These are phyloP conservation scores for Cutaneotrichosporon mucoides DNA, from an alignment of 1,284 basidiomycete species.

Conservation along the genomic window DNA sequence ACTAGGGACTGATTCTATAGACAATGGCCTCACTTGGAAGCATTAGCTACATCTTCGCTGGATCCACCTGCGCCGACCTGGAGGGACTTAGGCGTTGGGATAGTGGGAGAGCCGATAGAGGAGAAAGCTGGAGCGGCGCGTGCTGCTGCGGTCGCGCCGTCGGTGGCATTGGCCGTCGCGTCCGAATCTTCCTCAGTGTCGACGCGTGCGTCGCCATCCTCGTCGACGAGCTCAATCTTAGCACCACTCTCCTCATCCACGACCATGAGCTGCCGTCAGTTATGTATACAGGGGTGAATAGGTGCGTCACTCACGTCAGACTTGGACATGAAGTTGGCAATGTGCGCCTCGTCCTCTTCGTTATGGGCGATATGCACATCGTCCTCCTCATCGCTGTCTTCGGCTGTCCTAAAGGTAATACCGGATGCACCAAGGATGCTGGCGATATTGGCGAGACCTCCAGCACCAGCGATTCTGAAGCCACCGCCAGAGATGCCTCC, in stretches of 20 bases:
- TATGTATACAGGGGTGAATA: too few species aligned
- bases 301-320: constrained; percentile 3
- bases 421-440: constrained; percentile 44
- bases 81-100: constrained; percentile 35
- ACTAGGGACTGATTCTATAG: background rate
- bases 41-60: background rate
- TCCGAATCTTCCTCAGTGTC: constrained; percentile 54
- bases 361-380: constrained; percentile 14
- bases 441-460: constrained; percentile 46
- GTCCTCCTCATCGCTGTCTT: constrained; percentile 17
- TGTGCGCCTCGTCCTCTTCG: constrained; percentile 37
- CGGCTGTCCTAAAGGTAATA: constrained; percentile 38
- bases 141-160: constrained; percentile 12
- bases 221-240: constrained; percentile 38
- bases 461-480: constrained; percentile 38
- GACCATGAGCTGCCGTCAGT: background rate
- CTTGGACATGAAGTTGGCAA: constrained; percentile 16
- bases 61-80: constrained; percentile 6
- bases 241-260: constrained; percentile 9
- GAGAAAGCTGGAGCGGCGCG: constrained; percentile 26
- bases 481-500: constrained; percentile 26
- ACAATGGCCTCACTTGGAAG: background rate
- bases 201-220: constrained; percentile 56
- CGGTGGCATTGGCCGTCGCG: constrained; percentile 54
- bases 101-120: constrained; percentile 41